Base-by-base conservation (phyloP, 2,329 filamentous ascomycete species). In the Ceratocystis variospora region DNA sequence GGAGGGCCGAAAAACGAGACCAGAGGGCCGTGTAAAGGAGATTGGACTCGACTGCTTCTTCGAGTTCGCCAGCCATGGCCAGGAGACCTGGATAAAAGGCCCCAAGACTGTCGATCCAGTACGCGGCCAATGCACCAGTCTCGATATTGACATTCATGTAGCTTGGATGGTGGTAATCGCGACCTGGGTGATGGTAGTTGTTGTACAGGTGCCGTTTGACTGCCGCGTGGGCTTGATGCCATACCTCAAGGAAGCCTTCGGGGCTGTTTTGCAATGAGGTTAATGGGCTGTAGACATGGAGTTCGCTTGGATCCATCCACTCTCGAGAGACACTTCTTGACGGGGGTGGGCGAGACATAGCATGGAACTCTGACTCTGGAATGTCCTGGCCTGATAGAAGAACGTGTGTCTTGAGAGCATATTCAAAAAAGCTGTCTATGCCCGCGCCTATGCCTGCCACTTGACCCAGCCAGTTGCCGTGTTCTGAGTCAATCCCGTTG, bases 341-440 rank as follows among this genome's bases (percentile, higher is more conserved):
- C 72, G 69, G 76, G 74, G 25, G 79, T 74, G 70, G 76, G 3
- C 69, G 71, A 2, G 76, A 73, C 22, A 6, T 57, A 10, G 17
- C 53, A 31, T 57, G 22, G 4, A 70, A 67, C 31, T 57, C 72
- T 69, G 86, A 86, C 28, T 63, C 61, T 2, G 83, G 83, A 68
- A 80, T 74, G 15, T 79, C 80, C 67, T 88, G 84, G 1, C 90
- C 89, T 1, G 93, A 96, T 25, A 97, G 83, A 28, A 99, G 77
- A 68, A 99, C 89, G 73, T 96, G 87, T 19, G 91, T 91, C 76
- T 99, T 99, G 72, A 97, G 82, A 2, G 94, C 92, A 75, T 99
- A 99, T 76, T 99, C 94, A 72, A 96, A 97, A 77, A 99, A 99
- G 76, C 92, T 96, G 77, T 99, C 94, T 72, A 96, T 90, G 48